Conservation (phyloP, 1,284 basidiomycete species). For the Veloboletus limbatus region DNA sequence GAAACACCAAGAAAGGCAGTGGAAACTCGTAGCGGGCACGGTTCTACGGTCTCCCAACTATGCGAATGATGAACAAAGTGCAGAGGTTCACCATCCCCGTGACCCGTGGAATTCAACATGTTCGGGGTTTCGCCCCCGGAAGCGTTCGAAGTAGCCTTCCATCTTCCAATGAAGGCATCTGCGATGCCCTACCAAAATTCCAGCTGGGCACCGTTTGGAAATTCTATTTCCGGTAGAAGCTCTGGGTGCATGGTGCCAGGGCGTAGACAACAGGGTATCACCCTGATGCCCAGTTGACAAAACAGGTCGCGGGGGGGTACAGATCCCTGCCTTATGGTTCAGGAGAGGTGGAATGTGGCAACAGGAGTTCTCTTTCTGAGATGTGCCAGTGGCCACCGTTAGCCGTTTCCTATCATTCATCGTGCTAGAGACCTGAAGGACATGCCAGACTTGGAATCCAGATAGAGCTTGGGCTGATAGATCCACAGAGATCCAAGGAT, state of each 20-base stretch:
- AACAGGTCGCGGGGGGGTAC: constrained; percentile 4
- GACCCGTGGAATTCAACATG: too few relatives aligned
- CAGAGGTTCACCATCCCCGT: constrained; percentile 18
- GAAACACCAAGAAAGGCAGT: constrained; percentile 6
- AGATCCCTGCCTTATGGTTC: too few relatives aligned
- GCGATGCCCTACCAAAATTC: background rate
- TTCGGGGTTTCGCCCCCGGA: too few relatives aligned
- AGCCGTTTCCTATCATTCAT: too few relatives aligned
- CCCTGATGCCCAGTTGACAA: constrained; percentile 10
- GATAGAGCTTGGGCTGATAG: background rate
- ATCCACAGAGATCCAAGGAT: constrained; percentile 8
- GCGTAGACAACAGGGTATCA: background rate
- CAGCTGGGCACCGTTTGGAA: background rate
- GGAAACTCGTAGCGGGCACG: constrained; percentile 2
- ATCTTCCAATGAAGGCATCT: too few relatives aligned
- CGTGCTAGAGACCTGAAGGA: too few relatives aligned
- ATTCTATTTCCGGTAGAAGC: constrained; percentile 6
- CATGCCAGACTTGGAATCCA: background rate
- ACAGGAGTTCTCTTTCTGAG: too few relatives aligned
- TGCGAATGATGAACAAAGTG: constrained; percentile 23
- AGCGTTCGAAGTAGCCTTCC: too few relatives aligned
- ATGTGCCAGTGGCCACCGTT: too few relatives aligned
- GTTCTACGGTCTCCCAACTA: constrained; percentile 14
- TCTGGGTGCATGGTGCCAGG: constrained; percentile 1
- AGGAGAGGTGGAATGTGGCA: too few relatives aligned